Conservation (phyloP, 2,329 filamentous ascomycete genomes). For the Alternaria panax region DNA sequence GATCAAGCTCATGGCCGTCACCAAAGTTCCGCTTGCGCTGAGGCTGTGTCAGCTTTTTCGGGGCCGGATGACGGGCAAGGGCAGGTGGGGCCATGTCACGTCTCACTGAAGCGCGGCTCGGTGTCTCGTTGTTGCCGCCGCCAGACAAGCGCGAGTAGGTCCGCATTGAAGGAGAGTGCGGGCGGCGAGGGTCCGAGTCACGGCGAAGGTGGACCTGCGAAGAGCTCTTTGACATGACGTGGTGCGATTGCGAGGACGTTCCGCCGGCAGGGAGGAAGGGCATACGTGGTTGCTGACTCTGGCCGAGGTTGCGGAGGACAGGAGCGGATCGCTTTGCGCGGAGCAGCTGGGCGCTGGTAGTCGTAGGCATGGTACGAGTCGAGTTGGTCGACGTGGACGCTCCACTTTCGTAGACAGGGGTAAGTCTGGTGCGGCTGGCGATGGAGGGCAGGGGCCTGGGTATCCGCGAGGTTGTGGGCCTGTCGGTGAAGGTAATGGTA, state of each 20-base stretch:
- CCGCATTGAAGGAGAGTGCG: conserved; percentile 56
- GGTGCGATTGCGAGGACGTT: conserved; percentile 77
- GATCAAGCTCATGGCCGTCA: conserved; percentile 89
- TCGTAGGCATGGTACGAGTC: conserved; percentile 63
- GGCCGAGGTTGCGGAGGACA: conserved; percentile 57
- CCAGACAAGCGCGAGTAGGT: conserved; percentile 58
- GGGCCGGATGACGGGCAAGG: conserved; percentile 59
- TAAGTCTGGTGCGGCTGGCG: conserved; percentile 67
- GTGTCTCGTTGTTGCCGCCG: conserved; percentile 59
- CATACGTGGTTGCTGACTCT: conserved; percentile 66
- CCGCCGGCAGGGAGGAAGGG: conserved; percentile 83
- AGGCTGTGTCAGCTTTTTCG: conserved; percentile 57
- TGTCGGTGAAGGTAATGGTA: conserved; percentile 90
- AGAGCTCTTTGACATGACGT: conserved; percentile 74
- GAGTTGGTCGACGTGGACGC: conserved; percentile 67
- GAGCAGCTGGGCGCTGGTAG: conserved; percentile 62
- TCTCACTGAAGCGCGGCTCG: conserved; percentile 54
- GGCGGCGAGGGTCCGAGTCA: conserved; percentile 73
- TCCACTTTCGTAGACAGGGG: conserved; percentile 90
- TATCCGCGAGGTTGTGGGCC: conserved; percentile 71
- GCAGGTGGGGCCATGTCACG: conserved; percentile 59
- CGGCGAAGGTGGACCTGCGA: conserved; percentile 77
- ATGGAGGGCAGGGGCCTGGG: conserved; percentile 72
- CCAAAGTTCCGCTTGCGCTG: conserved; percentile 67
- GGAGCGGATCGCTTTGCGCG: conserved; percentile 69